These are phyloP conservation scores for Xylaria cubensis DNA, from an alignment of 495 filamentous ascomycete species.

Conservation along the genomic window DNA sequence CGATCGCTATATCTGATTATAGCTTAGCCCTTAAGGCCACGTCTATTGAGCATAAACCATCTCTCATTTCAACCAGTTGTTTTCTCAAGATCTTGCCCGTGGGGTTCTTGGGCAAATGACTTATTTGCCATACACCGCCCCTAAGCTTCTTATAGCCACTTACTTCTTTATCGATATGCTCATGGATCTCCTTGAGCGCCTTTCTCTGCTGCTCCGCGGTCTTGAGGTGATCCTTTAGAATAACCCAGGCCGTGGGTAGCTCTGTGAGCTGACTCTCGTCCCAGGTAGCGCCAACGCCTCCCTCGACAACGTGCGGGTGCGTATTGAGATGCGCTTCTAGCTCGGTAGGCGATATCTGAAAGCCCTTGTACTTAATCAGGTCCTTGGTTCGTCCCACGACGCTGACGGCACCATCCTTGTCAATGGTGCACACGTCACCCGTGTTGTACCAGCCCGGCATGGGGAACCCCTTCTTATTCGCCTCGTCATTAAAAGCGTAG, in stretches of 20 bases:
- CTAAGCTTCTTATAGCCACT: conserved; percentile 48
- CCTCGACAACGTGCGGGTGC: conserved; percentile 70
- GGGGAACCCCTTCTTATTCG: conserved; percentile 62
- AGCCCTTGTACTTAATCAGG: conserved; percentile 73
- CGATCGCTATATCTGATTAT: conserved; percentile 2
- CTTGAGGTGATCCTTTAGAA: conserved; percentile 55
- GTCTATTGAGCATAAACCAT: conserved; percentile 34
- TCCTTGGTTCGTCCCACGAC: conserved; percentile 73
- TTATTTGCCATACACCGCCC: conserved; percentile 45
- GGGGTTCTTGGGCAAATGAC: conserved; percentile 43
- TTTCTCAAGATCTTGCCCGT: conserved; percentile 47
- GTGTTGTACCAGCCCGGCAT: conserved; percentile 70
- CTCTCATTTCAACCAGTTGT: conserved; percentile 37
- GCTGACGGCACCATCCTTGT: conserved; percentile 62
- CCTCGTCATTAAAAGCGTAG: conserved; percentile 67
- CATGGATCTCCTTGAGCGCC: conserved; percentile 59
- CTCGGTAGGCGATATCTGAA: conserved; percentile 77
- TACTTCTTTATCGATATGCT: conserved; percentile 56
- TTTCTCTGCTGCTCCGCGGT: conserved; percentile 45
- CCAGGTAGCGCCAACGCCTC: conserved; percentile 71
- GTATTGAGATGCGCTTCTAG: conserved; percentile 69
- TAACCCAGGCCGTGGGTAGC: conserved; percentile 73
- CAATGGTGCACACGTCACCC: conserved; percentile 67
- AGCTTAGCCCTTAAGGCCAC: conserved; percentile 27
- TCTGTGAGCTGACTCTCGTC: conserved; percentile 67